phyloP scores from a whole-genome alignment of 2,329 filamentous ascomycete species.

The Trichoderma pleuroti region DNA sequence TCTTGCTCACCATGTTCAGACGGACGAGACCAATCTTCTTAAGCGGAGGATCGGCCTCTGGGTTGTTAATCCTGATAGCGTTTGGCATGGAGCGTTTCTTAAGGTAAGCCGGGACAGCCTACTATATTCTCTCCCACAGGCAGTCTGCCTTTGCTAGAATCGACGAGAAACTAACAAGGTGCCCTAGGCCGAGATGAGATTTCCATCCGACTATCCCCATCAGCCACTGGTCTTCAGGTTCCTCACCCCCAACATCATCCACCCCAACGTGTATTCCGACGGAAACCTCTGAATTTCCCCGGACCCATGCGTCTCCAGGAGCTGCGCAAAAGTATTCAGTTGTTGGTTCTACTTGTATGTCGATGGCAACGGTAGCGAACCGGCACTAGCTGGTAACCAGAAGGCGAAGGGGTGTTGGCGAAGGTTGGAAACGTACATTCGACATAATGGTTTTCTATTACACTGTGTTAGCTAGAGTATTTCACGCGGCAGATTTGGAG shows the following conservation, averaged over 20 bases:
- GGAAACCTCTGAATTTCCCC: constrained; percentile 91
- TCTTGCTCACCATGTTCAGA: constrained; percentile 41
- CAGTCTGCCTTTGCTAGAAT: not conserved
- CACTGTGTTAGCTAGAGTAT: no score
- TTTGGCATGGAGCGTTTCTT: constrained; percentile 91
- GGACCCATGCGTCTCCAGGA: no score
- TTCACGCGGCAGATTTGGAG: no score
- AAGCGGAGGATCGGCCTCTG: constrained; percentile 86
- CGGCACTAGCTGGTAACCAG: no score
- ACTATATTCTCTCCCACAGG: not conserved
- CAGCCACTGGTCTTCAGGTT: constrained; percentile 87
- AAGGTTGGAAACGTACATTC: no score
- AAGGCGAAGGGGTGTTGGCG: no score
- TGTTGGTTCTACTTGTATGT: no score
- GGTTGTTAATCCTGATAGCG: constrained; percentile 86
- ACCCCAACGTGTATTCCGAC: constrained; percentile 91
- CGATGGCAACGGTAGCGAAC: no score
- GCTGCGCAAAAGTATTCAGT: no score
- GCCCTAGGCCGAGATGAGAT: constrained; percentile 74
- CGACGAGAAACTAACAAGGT: not conserved
- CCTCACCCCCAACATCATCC: constrained; percentile 67
- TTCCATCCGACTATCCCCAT: constrained; percentile 86
- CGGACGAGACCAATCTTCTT: constrained; percentile 79
- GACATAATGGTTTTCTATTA: no score
- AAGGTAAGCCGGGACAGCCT: constrained; percentile 47